These are phyloP conservation scores for Anthracocystis setariae DNA, from an alignment of 1,284 basidiomycete genomes.

Conservation along the genomic window DNA sequence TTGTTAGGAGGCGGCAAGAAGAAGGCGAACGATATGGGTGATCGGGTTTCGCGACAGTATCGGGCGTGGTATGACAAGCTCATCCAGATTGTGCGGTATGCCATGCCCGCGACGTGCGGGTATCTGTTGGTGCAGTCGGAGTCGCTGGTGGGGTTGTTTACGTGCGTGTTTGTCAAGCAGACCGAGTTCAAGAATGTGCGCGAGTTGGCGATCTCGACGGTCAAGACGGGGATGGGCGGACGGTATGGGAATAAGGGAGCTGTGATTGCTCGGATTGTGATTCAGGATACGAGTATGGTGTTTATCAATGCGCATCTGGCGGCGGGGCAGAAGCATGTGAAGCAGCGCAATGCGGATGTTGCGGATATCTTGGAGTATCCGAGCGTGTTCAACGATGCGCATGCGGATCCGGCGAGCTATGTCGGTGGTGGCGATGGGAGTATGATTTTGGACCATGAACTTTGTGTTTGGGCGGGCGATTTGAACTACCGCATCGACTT, in stretches of 20 bases:
- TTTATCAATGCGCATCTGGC: conserved; percentile 96
- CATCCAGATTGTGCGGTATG: conserved; percentile 52
- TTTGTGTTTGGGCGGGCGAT: conserved; percentile 82
- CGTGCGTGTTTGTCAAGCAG: conserved; percentile 83
- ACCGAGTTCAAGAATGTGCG: conserved; percentile 72
- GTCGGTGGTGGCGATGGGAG: conserved; percentile 90
- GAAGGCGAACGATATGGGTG: conserved; percentile 52
- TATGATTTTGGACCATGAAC: conserved; percentile 93
- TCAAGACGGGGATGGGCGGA: conserved; percentile 91
- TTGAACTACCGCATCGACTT: conserved; percentile 85
- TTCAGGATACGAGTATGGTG: conserved; percentile 82
- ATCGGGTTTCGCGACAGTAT: conserved; percentile 50
- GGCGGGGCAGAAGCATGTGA: conserved; percentile 85
- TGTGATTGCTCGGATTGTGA: conserved; percentile 85
- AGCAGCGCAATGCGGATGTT: conserved; percentile 85
- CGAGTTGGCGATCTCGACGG: conserved; percentile 79
- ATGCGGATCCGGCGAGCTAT: conserved; percentile 72
- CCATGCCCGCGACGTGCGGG: conserved; percentile 69
- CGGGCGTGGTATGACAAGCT: conserved; percentile 60
- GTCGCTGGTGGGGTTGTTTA: conserved; percentile 89
- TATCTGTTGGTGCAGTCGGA: conserved; percentile 86
- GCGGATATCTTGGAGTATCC: conserved; percentile 71
- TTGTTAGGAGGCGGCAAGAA: conserved; percentile 59
- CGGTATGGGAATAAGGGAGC: conserved; percentile 97
- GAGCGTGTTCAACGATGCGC: conserved; percentile 31